These are phyloP conservation scores for Yamadazyma triangularis DNA, from an alignment of 1,139 yeast genomes.

Conservation along the genomic window DNA sequence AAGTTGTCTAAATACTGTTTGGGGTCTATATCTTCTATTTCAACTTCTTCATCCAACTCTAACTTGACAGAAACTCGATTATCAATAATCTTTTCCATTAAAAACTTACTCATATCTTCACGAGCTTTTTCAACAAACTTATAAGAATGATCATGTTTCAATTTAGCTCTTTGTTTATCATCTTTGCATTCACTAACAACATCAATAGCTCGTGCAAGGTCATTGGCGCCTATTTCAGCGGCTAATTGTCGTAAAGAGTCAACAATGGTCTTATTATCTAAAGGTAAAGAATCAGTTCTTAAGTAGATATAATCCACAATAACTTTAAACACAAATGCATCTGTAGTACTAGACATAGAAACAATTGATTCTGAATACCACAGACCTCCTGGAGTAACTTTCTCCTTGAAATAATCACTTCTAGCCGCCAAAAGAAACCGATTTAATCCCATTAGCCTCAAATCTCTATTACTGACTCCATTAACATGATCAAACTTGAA, in stretches of 20 bases:
- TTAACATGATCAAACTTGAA: slow-evolving; percentile 18
- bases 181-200: slow-evolving; percentile 9
- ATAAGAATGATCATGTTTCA: slow-evolving; percentile 42
- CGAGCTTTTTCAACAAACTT: slow-evolving; percentile 46
- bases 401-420: slow-evolving; percentile 23
- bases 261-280: slow-evolving; percentile 14
- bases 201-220: slow-evolving; percentile 19
- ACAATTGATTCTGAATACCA: slow-evolving; percentile 23
- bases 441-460: slow-evolving; percentile 24
- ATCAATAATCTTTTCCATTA: slow-evolving; percentile 33
- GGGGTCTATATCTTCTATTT: slow-evolving; percentile 30
- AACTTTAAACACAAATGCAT: slow-evolving; percentile 18
- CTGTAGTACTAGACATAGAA: slow-evolving; percentile 13
- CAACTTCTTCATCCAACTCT: slow-evolving; percentile 16
- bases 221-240: slow-evolving; percentile 26
- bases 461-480: slow-evolving; percentile 11
- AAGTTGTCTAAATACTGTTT: slow-evolving; percentile 11
- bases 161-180: slow-evolving; percentile 29
- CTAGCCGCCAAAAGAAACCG: slow-evolving; percentile 40
- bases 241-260: slow-evolving; percentile 35
- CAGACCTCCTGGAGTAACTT: slow-evolving; percentile 13
- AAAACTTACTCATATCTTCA: slow-evolving; percentile 37
- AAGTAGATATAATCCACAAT: slow-evolving; percentile 53
- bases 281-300: slow-evolving; percentile 18
- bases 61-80: slow-evolving; percentile 11